These are phyloP conservation scores for Ophiocytium majus DNA, from an alignment of 352 stramenopile genomes.

Conservation along the genomic window DNA sequence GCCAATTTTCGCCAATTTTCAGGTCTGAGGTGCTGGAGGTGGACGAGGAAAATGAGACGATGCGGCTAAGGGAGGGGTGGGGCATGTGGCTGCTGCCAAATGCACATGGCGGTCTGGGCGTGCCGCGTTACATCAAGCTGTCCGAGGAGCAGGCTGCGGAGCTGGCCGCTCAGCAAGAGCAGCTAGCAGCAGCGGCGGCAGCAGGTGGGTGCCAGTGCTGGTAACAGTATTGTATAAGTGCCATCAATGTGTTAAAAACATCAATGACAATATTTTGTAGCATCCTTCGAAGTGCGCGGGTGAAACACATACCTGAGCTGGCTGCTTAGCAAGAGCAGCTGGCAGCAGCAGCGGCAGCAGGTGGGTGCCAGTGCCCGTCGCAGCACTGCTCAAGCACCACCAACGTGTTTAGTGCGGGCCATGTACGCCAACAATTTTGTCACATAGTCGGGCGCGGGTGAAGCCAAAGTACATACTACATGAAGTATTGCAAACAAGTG, in stretches of 20 bases:
- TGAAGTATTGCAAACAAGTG: too few relatives aligned
- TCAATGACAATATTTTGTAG: too few relatives aligned
- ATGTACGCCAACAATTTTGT: too few relatives aligned
- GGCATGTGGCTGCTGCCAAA: slow-evolving; percentile 81
- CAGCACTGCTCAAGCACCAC: neutral
- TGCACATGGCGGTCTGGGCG: slow-evolving; percentile 72
- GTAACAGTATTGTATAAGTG: neutral
- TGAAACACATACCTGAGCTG: neutral
- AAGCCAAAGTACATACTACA: too few relatives aligned
- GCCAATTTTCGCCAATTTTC: neutral
- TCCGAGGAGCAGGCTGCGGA: neutral
- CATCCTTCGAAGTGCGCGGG: too few relatives aligned
- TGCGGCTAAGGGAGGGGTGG: slow-evolving; percentile 76
- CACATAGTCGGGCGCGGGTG: too few relatives aligned
- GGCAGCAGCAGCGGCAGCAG: neutral
- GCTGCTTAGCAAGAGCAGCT: neutral
- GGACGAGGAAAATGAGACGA: slow-evolving; percentile 81
- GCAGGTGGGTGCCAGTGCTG: neutral
- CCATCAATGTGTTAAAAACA: neutral
- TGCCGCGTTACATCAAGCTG: slow-evolving; percentile 80
- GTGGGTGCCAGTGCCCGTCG: too few relatives aligned
- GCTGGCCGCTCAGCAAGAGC: neutral
- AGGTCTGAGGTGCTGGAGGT: slow-evolving; percentile 63
- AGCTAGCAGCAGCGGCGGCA: neutral
- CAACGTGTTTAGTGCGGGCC: neutral